phyloP scores from a whole-genome alignment of 768 basidiomycete species.

The Rhizopogon vesiculosus region DNA sequence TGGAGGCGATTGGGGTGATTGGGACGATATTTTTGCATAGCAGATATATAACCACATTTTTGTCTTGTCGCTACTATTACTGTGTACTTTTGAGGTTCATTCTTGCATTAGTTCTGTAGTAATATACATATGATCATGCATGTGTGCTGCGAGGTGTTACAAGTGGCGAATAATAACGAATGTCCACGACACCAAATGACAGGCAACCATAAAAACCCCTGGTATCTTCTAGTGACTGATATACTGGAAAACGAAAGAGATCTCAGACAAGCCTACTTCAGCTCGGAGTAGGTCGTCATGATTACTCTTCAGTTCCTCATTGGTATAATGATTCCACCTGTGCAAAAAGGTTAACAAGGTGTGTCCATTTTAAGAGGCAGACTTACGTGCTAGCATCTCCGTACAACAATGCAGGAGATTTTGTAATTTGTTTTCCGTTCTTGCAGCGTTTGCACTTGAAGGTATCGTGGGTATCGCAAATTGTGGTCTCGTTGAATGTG shows the following conservation, averaged over 20 bases:
- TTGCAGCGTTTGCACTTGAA: slow-evolving; percentile 95
- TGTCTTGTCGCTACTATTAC: neutral
- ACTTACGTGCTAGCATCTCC: slow-evolving; percentile 97
- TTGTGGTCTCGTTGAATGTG: slow-evolving; percentile 79
- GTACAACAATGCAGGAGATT: slow-evolving; percentile 83
- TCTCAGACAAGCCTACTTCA: slow-evolving; percentile 76
- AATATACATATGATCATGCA: neutral
- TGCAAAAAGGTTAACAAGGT: slow-evolving; percentile 1
- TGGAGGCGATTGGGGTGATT: slow-evolving; percentile 69
- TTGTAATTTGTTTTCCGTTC: slow-evolving; percentile 78
- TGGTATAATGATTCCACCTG: slow-evolving; percentile 98
- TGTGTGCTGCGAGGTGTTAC: neutral
- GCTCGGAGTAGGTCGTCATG: slow-evolving; percentile 94
- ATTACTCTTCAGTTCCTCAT: slow-evolving; percentile 79
- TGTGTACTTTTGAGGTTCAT: neutral
- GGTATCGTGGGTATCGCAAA: slow-evolving; percentile 95
- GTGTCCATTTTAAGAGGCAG: neutral
- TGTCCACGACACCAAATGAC: neutral
- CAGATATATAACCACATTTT: neutral
- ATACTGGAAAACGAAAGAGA: slow-evolving; percentile 96
- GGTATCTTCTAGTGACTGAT: slow-evolving; percentile 64
- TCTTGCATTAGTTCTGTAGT: neutral
- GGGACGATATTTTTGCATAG: slow-evolving; percentile 60
- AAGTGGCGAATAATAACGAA: neutral
- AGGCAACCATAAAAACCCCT: neutral